Conservation (phyloP, 179 eudicot genomes). For the Patellifolia procumbens region DNA sequence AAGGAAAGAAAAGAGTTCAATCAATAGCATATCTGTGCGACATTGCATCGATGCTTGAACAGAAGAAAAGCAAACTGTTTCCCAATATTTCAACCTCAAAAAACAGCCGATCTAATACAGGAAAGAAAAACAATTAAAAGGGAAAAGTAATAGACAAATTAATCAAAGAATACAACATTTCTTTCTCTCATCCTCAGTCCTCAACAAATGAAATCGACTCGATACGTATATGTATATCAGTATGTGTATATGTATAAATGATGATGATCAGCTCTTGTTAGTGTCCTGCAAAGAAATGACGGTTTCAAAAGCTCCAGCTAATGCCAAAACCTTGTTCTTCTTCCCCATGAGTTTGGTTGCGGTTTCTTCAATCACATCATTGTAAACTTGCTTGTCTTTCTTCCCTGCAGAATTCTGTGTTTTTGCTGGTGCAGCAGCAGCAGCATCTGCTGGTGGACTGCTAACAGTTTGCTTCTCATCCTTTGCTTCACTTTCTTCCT, state of each 20-base stretch:
- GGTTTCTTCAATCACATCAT: conserved; percentile 64
- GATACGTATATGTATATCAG: not conserved
- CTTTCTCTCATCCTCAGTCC: not conserved
- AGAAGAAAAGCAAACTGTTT: conserved; percentile 17
- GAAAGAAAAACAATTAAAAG: not conserved
- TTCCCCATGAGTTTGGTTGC: conserved; percentile 52
- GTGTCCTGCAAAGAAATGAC: conserved; percentile 64
- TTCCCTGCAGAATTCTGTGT: conserved; percentile 28
- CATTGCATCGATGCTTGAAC: not conserved
- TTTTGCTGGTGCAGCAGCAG: conserved; percentile 12
- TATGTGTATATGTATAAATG: too few relatives aligned
- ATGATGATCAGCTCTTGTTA: conserved; percentile 30
- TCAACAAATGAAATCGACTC: not conserved
- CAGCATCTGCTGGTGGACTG: conserved; percentile 8
- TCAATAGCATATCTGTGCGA: conserved; percentile 7
- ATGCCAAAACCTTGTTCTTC: conserved; percentile 65
- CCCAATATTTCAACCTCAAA: conserved; percentile 8
- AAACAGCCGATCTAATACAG: conserved; percentile 1
- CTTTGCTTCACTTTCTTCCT: conserved; percentile 5
- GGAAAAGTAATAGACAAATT: conserved; percentile 3
- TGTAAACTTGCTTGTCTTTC: conserved; percentile 47
- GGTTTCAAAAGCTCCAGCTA: conserved; percentile 76
- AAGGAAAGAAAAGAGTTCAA: not conserved
- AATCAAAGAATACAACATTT: conserved; percentile 9
- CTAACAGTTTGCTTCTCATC: conserved; percentile 3